Percentiles rank a stretch among this genome's conserved stretches.
phyloP scores from a whole-genome alignment of 768 basidiomycete genomes.

The Pisolithus microcarpus region DNA sequence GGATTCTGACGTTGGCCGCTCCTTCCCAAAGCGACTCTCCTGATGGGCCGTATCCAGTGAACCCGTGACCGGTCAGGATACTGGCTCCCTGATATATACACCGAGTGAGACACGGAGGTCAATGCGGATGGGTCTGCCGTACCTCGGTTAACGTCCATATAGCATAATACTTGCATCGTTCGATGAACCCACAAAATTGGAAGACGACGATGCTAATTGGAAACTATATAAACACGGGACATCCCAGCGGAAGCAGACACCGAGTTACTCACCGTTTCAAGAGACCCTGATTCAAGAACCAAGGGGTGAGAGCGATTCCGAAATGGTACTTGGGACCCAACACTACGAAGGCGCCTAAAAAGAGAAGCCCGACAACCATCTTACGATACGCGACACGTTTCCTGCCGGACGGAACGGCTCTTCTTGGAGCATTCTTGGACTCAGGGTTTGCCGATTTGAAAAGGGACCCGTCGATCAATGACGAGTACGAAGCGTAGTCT shows the following conservation, averaged over 20 bases:
- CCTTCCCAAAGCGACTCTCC: conserved; percentile 81
- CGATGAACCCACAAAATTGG: conserved; percentile 72
- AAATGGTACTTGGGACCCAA: conserved; percentile 56
- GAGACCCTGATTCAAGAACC: conserved; percentile 45
- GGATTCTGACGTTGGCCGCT: conserved; percentile 79
- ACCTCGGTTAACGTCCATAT: conserved; percentile 93
- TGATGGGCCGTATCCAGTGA: conserved; percentile 67
- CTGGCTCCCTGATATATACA: conserved; percentile 66
- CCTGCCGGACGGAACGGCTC: conserved; percentile 61
- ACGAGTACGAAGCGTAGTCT: conserved; percentile 75
- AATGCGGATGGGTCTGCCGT: background rate
- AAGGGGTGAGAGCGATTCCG: conserved; percentile 47
- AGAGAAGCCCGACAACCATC: conserved; percentile 66
- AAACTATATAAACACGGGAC: conserved; percentile 1
- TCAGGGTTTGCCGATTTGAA: conserved; percentile 54
- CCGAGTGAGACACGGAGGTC: conserved; percentile 3
- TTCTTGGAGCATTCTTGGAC: conserved; percentile 37
- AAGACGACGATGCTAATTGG: conserved; percentile 51
- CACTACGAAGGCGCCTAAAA: conserved; percentile 69
- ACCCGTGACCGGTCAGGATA: conserved; percentile 90
- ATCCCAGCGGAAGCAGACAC: background rate
- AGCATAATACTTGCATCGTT: conserved; percentile 89
- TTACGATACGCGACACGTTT: conserved; percentile 87
- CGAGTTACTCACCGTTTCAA: conserved; percentile 29
- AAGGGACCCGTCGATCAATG: conserved; percentile 66